These are phyloP conservation scores for Nicotiana rustica DNA, from an alignment of 305 asterid species.

Conservation along the genomic window DNA sequence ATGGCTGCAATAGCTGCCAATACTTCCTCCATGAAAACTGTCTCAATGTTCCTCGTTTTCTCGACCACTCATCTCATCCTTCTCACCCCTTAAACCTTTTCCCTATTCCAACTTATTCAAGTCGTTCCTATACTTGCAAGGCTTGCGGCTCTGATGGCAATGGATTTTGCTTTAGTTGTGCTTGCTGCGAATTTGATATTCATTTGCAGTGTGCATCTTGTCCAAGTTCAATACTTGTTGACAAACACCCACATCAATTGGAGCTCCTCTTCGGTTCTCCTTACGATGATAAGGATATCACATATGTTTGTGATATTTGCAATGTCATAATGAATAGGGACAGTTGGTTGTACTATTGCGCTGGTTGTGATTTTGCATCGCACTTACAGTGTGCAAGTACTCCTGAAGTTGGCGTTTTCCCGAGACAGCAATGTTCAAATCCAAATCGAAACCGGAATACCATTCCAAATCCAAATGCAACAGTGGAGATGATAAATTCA, in stretches of 20 bases:
- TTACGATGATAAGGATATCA: background rate
- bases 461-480: background rate
- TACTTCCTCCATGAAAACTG: too few species aligned
- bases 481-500: slow-evolving; percentile 24
- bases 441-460: background rate
- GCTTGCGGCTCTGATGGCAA: too few species aligned
- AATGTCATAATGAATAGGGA: background rate
- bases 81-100: too few species aligned
- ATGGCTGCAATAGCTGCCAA: too few species aligned
- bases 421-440: background rate
- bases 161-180: too few species aligned
- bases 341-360: slow-evolving; percentile 34
- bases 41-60: too few species aligned
- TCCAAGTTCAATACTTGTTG: background rate
- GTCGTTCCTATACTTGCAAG: too few species aligned
- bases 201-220: too few species aligned
- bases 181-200: too few species aligned
- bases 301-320: slow-evolving; percentile 31
- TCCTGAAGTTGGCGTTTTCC: background rate
- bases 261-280: slow-evolving; percentile 30
- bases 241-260: slow-evolving; percentile 27
- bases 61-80: too few species aligned
- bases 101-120: too few species aligned
- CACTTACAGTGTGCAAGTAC: slow-evolving; percentile 34
- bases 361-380: slow-evolving; percentile 36